Base-by-base conservation (phyloP, 768 basidiomycete genomes). In the Saitozyma sp. region DNA sequence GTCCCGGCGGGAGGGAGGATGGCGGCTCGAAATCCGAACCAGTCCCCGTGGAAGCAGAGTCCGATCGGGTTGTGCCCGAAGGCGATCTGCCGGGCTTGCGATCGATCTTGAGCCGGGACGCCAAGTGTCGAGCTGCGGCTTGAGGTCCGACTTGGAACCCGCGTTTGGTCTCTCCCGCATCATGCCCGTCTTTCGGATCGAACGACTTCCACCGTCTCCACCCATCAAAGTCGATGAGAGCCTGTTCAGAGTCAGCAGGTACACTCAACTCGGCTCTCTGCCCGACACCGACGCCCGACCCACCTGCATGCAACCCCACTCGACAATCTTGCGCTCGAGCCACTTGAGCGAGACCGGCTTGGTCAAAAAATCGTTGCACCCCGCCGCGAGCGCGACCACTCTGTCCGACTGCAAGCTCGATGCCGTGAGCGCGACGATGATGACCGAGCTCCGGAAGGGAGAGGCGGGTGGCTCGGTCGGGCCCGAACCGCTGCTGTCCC, bases 401-500 rank as follows among this genome's bases (percentile, higher is more conserved):
- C 96, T 88, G 83, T 99, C 96, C 64, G 86, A 88, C 76, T 93
- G 89, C n/a, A 95, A 83, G 10, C 91, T 91, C 3, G 94, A 97
- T 2, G 96, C 96, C 1, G 96, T 99, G 53, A 98, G 84, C n/a
- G 96, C 96, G 65, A 99, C 94, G 71, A 99, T 98, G 81, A 99
- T 98, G 66, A 99, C 96, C 5, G 94, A 91, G 9, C 91, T 92
- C 14, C 88, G 88, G 74, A 91, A 90, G 0, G 92, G 90, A 0
- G 77, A 71, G 1, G 69, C 53, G 0, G 79, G 74, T 51, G 67
- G 39, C 29, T 67, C 57, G 41, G 67, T 17, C 42, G 71, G 63
- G 45, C 11, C 45, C 17, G 75, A 59, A 20, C 43, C 8, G 17
- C 29, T 19, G 14, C 43, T 20, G 17, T 37, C 40, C 8, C 8